These are phyloP conservation scores for Hibiscus syriacus DNA, from an alignment of 345 rosid species.

Conservation along the genomic window DNA sequence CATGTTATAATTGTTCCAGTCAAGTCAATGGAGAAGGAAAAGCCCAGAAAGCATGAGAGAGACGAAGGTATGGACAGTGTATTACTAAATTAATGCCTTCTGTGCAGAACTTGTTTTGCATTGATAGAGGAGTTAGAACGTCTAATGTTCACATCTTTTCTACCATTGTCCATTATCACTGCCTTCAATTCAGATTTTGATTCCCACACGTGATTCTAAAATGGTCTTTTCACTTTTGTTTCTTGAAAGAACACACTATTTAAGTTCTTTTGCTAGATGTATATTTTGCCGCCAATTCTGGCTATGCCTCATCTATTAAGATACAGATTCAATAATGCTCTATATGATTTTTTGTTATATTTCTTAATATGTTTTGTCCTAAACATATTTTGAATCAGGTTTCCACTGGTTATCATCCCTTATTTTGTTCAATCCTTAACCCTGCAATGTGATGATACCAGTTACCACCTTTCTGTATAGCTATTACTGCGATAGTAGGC, in stretches of 20 bases:
- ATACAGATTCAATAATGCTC: background rate
- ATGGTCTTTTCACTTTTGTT: background rate
- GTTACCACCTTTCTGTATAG: background rate
- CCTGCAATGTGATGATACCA: background rate
- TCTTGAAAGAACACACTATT: background rate
- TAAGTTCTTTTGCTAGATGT: background rate
- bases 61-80: slow-evolving; percentile 25
- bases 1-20: slow-evolving; percentile 21
- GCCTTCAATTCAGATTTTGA: background rate
- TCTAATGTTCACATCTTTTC: background rate
- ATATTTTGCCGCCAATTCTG: background rate
- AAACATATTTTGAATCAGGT: background rate
- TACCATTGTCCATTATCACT: background rate
- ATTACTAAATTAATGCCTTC: background rate
- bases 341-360: background rate
- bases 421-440: slow-evolving; percentile 2
- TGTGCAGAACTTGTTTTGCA: background rate
- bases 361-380: background rate
- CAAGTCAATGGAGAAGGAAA: slow-evolving; percentile 23
- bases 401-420: background rate
- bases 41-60: slow-evolving; percentile 27
- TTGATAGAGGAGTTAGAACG: background rate
- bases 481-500: background rate
- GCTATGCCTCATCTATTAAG: background rate
- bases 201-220: background rate